phyloP scores from a whole-genome alignment of 2,329 filamentous ascomycete species.

The Aspergillus sp. region DNA sequence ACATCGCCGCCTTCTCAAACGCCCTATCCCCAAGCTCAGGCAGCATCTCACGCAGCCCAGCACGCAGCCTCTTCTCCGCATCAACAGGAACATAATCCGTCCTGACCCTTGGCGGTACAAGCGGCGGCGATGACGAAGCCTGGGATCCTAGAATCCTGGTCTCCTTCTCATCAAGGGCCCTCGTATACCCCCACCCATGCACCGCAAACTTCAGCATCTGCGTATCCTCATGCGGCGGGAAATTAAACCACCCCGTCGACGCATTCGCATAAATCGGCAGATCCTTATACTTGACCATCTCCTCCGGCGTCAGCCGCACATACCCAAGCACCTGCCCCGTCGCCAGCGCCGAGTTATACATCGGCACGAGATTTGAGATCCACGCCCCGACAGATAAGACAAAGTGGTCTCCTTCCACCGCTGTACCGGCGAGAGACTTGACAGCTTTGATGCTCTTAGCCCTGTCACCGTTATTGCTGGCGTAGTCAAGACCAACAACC shows the following conservation, averaged over 20 bases:
- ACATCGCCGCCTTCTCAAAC: constrained; percentile 60
- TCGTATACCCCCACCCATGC: background rate
- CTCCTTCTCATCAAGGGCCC: background rate
- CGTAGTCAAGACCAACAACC: background rate
- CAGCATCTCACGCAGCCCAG: constrained; percentile 46
- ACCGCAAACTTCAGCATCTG: background rate
- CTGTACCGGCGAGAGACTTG: background rate
- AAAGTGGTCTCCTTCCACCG: background rate
- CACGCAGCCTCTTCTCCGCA: background rate
- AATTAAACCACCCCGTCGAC: background rate
- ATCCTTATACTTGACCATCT: background rate
- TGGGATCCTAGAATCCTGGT: background rate
- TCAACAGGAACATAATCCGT: background rate
- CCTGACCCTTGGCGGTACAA: background rate
- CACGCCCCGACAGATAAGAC: background rate
- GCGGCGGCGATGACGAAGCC: background rate
- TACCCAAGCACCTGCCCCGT: background rate
- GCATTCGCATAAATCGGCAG: background rate
- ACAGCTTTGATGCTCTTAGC: background rate
- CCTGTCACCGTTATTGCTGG: background rate
- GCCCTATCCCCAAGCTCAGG: constrained; percentile 58
- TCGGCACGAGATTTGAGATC: background rate
- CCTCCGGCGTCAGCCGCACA: background rate
- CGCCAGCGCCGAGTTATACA: background rate
- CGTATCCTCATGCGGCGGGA: background rate